phyloP scores from a whole-genome alignment of 306 rosid genomes.

The Canavalia ensiformis region DNA sequence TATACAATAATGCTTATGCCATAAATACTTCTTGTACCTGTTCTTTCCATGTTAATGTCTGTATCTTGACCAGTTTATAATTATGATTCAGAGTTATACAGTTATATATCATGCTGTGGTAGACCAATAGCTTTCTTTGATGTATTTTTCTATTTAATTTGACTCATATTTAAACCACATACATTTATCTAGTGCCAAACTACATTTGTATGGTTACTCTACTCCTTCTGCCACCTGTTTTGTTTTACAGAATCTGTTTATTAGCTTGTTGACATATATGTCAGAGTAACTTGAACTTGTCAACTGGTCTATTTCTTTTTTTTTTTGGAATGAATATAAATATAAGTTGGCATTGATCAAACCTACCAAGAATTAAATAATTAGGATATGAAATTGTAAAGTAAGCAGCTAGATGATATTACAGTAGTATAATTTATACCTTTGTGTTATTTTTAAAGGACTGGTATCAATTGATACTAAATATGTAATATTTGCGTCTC shows the following conservation, averaged over 20 bases:
- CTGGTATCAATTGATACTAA: conserved; percentile 35
- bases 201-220: conserved; percentile 35
- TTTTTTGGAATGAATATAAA: conserved; percentile 11
- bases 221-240: not conserved
- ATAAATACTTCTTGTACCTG: conserved; percentile 22
- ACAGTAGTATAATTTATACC: conserved; percentile 19
- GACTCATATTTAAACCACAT: conserved; percentile 33
- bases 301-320: not conserved
- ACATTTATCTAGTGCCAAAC: conserved; percentile 10
- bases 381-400: conserved; percentile 35
- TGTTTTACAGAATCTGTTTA: conserved; percentile 29
- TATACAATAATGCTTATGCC: conserved; percentile 22
- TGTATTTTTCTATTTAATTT: conserved; percentile 25
- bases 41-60: conserved; percentile 34
- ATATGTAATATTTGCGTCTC: not conserved
- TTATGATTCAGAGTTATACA: conserved; percentile 10
- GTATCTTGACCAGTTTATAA: not conserved
- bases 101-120: conserved; percentile 2
- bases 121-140: not conserved
- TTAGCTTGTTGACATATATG: conserved; percentile 44
- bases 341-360: conserved; percentile 35
- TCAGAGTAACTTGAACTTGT: conserved; percentile 28
- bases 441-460: conserved; percentile 18
- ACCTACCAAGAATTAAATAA: conserved; percentile 32
- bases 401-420: conserved; percentile 33